These are phyloP conservation scores for Phanerochaete carnosa DNA, from an alignment of 768 basidiomycete species.

Conservation along the genomic window DNA sequence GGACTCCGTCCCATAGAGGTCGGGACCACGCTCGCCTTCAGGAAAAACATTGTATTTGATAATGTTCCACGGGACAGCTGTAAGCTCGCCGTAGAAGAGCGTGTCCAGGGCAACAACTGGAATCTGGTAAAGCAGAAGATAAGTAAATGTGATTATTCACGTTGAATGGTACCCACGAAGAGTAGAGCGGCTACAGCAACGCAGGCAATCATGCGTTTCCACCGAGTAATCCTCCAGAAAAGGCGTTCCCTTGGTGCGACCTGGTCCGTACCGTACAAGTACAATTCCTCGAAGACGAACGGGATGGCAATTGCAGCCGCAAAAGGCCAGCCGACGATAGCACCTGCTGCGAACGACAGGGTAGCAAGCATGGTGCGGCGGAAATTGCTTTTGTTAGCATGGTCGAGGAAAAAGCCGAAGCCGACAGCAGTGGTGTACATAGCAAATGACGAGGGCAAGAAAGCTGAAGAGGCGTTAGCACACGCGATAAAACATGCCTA, in stretches of 20 bases:
- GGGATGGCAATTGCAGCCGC: conserved; percentile 84
- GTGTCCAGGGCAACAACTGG: conserved; percentile 85
- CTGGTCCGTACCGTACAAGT: conserved; percentile 67
- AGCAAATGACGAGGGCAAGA: conserved; percentile 93
- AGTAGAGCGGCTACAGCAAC: conserved; percentile 57
- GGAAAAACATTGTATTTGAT: conserved; percentile 91
- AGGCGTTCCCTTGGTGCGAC: conserved; percentile 42
- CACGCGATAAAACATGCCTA: not conserved
- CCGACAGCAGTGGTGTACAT: conserved; percentile 88
- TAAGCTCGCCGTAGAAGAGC: conserved; percentile 75
- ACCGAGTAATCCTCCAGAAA: conserved; percentile 62
- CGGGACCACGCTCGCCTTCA: conserved; percentile 74
- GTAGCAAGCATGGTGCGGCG: conserved; percentile 64
- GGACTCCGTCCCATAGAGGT: conserved; percentile 90
- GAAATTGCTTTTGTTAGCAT: conserved; percentile 49
- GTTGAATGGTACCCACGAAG: conserved; percentile 44
- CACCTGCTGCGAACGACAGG: conserved; percentile 72
- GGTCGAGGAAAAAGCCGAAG: conserved; percentile 62
- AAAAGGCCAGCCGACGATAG: conserved; percentile 96
- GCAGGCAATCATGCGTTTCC: conserved; percentile 51
- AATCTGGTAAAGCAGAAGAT: conserved; percentile 47
- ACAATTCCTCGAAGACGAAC: conserved; percentile 87
- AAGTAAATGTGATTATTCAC: not conserved
- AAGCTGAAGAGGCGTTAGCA: conserved; percentile 47
- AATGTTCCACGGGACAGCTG: conserved; percentile 90